Evolutionary conservation across 768 basidiomycete genomes (phyloP).

Genomic region (Brasilioporus rufonigricans): DNA sequence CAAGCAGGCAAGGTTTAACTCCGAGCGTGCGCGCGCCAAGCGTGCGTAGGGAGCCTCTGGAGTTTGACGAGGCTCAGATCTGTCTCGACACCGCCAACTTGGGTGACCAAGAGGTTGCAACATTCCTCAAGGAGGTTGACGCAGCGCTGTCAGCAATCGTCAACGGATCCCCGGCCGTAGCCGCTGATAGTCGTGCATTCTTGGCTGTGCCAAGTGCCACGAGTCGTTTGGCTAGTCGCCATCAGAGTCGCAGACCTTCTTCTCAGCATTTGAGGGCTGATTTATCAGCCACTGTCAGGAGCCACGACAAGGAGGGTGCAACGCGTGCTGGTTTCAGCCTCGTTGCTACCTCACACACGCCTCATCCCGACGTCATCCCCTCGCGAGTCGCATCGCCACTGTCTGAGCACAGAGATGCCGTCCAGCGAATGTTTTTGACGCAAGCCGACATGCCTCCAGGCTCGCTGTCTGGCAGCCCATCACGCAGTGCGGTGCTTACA

Average conservation of each 20-base stretch:
- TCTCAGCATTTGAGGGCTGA: conserved; percentile 31
- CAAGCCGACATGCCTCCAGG: conserved; percentile 13
- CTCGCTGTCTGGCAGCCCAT: conserved; percentile 14
- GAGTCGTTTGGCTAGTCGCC: conserved; percentile 24
- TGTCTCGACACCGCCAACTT: conserved; percentile 32
- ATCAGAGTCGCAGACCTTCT: conserved; percentile 31
- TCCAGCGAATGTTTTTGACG: conserved; percentile 20
- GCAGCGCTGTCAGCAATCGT: conserved; percentile 27
- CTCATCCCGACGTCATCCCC: conserved; percentile 26
- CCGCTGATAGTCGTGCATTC: conserved; percentile 32
- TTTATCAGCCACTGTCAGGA: conserved; percentile 26
- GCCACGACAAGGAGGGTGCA: conserved; percentile 26
- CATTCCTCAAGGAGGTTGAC: conserved; percentile 32
- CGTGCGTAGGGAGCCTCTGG: conserved; percentile 28
- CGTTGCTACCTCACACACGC: conserved; percentile 27
- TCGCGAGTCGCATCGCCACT: conserved; percentile 24
- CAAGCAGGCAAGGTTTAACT: conserved; percentile 25
- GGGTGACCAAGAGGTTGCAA: conserved; percentile 30
- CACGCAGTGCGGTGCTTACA: conserved; percentile 12
- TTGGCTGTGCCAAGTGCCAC: conserved; percentile 27
- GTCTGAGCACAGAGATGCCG: conserved; percentile 17
- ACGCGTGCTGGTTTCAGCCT: conserved; percentile 30
- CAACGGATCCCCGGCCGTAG: conserved; percentile 26
- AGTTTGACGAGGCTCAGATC: conserved; percentile 30
- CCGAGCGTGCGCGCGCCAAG: conserved; percentile 26